Percentiles rank a stretch among this genome's conserved stretches.
These are phyloP conservation scores for Termitomyces sp. DNA, from an alignment of 768 basidiomycete genomes.

Conservation along the genomic window DNA sequence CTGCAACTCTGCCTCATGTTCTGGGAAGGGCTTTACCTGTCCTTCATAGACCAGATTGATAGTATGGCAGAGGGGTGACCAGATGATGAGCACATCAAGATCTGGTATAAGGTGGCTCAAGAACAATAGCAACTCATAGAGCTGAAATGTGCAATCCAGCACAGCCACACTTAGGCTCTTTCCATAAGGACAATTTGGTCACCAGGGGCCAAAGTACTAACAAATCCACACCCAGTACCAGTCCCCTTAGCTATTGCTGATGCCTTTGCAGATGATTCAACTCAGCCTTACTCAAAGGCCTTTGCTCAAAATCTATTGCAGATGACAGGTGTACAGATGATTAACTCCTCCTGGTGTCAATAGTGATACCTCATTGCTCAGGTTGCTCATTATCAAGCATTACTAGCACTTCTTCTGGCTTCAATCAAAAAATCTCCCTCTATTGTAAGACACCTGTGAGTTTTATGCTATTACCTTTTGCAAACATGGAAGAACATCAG, in stretches of 20 bases:
- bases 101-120: too few relatives aligned
- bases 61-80: too few relatives aligned
- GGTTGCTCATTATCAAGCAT: background rate
- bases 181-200: constrained; percentile 21
- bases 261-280: constrained; percentile 1
- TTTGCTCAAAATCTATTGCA: too few relatives aligned
- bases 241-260: constrained; percentile 8
- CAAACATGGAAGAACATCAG: background rate
- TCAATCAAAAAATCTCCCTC: background rate
- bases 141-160: too few relatives aligned
- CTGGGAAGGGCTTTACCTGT: too few relatives aligned
- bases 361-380: background rate
- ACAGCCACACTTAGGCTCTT: constrained; percentile 24
- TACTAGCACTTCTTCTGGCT: background rate
- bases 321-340: too few relatives aligned
- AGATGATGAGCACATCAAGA: too few relatives aligned
- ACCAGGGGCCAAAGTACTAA: constrained; percentile 14
- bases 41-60: too few relatives aligned
- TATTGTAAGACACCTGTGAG: background rate
- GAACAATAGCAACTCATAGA: too few relatives aligned
- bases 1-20: too few relatives aligned
- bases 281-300: too few relatives aligned
- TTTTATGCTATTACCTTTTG: background rate
- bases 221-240: constrained; percentile 16
- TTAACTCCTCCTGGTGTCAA: too few relatives aligned